Base-by-base conservation (phyloP, 2,329 filamentous ascomycete species). In the Xylariaceae sp. region DNA sequence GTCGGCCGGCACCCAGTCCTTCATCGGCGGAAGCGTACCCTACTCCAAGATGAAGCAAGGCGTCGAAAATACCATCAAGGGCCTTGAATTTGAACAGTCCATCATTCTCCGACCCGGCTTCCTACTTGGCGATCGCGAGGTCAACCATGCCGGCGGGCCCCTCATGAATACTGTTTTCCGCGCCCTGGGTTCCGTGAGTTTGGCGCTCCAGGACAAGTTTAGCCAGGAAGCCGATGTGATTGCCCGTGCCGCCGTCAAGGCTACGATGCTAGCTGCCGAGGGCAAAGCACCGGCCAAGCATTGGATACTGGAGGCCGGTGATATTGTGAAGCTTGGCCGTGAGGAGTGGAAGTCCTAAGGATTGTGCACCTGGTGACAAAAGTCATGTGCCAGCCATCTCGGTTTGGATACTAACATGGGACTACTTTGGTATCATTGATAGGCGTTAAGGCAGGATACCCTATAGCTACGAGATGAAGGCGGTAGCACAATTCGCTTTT, bases 21-120 rank as follows among this genome's bases (percentile, higher is more conserved):
- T 73, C 30, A 22, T 67, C 24, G 37, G 51, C 33, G 36, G 65
- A 64, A 38, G 71, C 68, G n/a, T 78, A 60, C 66, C 71, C 56
- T 65, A 74, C 65, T 48, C 79, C 68, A 50, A 71, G 63, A 93
- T 96, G 87, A 96, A 96, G 72, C 81, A 79, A 18, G 87, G 93
- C 54, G 79, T 95, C 31, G 91, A 97, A 63, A 85, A 94, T 26
- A 72, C 80, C 13, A 76, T 95, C 45, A 78, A 79, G 60, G 77
- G 67, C 32, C 66, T 91, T 3, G 83, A 70, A 4, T 95, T 95
- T 58, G 85, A 90, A 37, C 80, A 86, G 50, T 83, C 82, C 4
- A 76, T 95, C 41, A 83, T 96, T 40, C 37, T 84, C 17, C 64
- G 81, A 34, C 90, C 90, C 0, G 90, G 87, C 0, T 49, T 89